These are phyloP conservation scores for Alternaria panax DNA, from an alignment of 2,329 filamentous ascomycete genomes.

Conservation along the genomic window DNA sequence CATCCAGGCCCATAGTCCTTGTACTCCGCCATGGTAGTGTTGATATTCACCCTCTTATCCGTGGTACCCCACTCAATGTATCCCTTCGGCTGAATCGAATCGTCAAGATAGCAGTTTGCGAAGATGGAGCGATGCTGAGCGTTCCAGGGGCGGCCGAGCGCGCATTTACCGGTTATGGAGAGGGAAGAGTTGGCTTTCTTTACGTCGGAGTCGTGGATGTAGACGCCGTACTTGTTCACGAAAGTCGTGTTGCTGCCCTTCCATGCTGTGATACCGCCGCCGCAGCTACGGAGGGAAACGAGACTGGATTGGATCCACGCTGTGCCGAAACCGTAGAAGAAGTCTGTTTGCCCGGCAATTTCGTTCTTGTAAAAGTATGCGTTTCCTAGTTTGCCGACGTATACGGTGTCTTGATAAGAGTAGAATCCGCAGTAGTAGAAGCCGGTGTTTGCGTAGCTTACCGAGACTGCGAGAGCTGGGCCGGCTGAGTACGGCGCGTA, in stretches of 20 bases:
- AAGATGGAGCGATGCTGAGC: slow-evolving; percentile 65
- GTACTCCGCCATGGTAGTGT: slow-evolving; percentile 67
- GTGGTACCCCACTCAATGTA: slow-evolving; percentile 63
- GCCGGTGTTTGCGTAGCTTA: slow-evolving; percentile 69
- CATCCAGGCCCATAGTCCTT: slow-evolving; percentile 61
- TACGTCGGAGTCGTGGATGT: slow-evolving; percentile 65
- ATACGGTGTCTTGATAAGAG: slow-evolving; percentile 74
- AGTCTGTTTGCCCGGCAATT: slow-evolving; percentile 72
- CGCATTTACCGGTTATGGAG: slow-evolving; percentile 55
- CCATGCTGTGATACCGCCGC: slow-evolving; percentile 73
- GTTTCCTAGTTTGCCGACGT: slow-evolving; percentile 71
- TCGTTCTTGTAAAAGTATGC: slow-evolving; percentile 68
- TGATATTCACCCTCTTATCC: slow-evolving; percentile 47
- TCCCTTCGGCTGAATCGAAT: slow-evolving; percentile 60
- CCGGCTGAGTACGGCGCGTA: slow-evolving; percentile 62
- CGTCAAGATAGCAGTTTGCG: slow-evolving; percentile 63
- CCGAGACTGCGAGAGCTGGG: slow-evolving; percentile 66
- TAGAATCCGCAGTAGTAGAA: slow-evolving; percentile 73
- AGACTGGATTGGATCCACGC: slow-evolving; percentile 65
- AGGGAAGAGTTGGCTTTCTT: slow-evolving; percentile 62
- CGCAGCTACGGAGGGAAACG: slow-evolving; percentile 66
- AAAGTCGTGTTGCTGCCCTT: slow-evolving; percentile 73
- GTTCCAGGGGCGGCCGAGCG: slow-evolving; percentile 70
- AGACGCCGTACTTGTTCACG: slow-evolving; percentile 71
- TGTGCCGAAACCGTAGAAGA: slow-evolving; percentile 73